A percentile compares a stretch with the other conserved stretches of the same genome.
Conservation (phyloP, 208 protist genomes). For the Kentomonas sorsogonicus region DNA sequence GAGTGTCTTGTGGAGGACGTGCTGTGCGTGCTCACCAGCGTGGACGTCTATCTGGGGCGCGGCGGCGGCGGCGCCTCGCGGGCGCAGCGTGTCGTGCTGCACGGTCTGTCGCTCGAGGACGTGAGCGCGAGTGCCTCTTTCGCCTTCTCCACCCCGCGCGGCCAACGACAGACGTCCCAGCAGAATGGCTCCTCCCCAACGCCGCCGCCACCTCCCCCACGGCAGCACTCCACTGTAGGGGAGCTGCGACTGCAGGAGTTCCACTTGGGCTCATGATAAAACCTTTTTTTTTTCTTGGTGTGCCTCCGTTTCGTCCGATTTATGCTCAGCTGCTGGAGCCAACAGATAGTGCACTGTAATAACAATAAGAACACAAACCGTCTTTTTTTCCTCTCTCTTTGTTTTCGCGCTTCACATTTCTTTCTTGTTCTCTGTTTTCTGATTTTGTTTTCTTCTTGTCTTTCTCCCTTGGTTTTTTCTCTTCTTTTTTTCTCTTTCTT, state of each 20-base stretch:
- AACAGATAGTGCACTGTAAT: no score
- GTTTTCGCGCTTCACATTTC: not conserved
- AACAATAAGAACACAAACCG: no score
- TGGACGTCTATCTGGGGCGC: conserved; percentile 10
- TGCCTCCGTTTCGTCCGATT: conserved; percentile 1
- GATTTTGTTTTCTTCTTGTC: no score
- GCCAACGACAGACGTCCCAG: no score
- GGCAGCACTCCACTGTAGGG: no score
- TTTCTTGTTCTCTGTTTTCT: conserved; percentile 1
- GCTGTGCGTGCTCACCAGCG: conserved; percentile 43
- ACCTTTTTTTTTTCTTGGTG: conserved; percentile 12
- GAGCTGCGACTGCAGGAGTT: no score
- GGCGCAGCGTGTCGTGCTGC: conserved; percentile 18
- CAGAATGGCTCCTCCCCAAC: no score
- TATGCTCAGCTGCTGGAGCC: no score
- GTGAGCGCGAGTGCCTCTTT: no score
- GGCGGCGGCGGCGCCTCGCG: conserved; percentile 4
- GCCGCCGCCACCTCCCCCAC: no score
- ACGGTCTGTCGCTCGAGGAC: conserved; percentile 52
- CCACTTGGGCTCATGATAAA: no score
- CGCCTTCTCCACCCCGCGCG: no score
- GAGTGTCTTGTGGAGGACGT: conserved; percentile 58
- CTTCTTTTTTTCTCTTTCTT: not conserved
- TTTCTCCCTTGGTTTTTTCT: not conserved
- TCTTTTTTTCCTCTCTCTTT: not conserved